Evolutionary conservation across 768 basidiomycete genomes (phyloP).

Genomic region (Phanerochaete sordida): DNA sequence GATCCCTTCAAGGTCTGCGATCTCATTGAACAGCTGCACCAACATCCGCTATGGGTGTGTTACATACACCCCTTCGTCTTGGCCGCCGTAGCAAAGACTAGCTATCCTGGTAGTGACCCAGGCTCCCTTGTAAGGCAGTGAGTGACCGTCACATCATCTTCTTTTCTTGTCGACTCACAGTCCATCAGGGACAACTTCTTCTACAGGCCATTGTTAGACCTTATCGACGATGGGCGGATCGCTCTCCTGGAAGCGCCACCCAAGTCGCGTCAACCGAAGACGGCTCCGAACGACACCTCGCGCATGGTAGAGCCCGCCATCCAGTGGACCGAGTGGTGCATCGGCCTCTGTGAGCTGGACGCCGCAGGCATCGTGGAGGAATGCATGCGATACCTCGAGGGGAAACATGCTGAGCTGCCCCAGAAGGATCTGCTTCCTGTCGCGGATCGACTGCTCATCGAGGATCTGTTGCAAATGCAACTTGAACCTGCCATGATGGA

Average conservation of each 20-base stretch:
- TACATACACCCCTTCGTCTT: constrained; percentile 66
- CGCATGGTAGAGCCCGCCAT: constrained; percentile 7
- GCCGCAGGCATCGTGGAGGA: constrained; percentile 41
- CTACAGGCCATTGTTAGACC: constrained; percentile 37
- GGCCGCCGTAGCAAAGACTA: constrained; percentile 46
- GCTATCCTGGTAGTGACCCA: constrained; percentile 36
- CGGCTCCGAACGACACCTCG: background rate
- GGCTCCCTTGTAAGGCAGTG: constrained; percentile 38
- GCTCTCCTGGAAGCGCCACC: constrained; percentile 52
- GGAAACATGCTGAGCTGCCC: constrained; percentile 32
- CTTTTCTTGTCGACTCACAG: background rate
- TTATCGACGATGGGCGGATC: constrained; percentile 55
- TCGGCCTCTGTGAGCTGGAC: constrained; percentile 23
- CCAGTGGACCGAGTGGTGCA: constrained; percentile 40
- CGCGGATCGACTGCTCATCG: constrained; percentile 44
- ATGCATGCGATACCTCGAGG: constrained; percentile 39
- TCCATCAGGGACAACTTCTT: constrained; percentile 37
- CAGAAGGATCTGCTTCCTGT: constrained; percentile 30
- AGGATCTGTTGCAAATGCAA: constrained; percentile 53
- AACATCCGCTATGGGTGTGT: constrained; percentile 66
- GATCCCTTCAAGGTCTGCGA: constrained; percentile 47
- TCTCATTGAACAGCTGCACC: constrained; percentile 46
- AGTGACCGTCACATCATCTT: constrained; percentile 13
- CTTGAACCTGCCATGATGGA: constrained; percentile 60
- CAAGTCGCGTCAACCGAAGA: constrained; percentile 18